Conservation (phyloP, 2,329 filamentous ascomycete species). For the Fusarium incarnatum region DNA sequence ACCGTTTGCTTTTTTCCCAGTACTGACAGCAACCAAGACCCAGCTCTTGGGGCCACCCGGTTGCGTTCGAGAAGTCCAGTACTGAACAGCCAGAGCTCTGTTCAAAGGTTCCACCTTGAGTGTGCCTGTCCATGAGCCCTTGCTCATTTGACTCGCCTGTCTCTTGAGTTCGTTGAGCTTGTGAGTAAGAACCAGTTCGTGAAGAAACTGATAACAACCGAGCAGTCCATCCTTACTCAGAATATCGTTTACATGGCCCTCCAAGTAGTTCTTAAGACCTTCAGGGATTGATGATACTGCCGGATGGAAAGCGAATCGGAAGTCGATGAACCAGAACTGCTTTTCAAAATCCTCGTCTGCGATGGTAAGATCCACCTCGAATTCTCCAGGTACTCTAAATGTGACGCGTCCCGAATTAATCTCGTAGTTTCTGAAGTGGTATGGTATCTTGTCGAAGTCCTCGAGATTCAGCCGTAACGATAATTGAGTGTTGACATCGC, state of each 20-base stretch:
- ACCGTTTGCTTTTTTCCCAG: slow-evolving; percentile 63
- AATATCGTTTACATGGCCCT: slow-evolving; percentile 76
- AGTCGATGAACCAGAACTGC: slow-evolving; percentile 94
- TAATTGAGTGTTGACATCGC: slow-evolving; percentile 85
- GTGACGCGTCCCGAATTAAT: slow-evolving; percentile 90
- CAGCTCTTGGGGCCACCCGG: slow-evolving; percentile 79
- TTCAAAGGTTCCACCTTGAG: slow-evolving; percentile 83
- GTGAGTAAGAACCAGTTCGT: slow-evolving; percentile 88
- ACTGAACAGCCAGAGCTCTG: slow-evolving; percentile 86
- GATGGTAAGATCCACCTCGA: slow-evolving; percentile 92
- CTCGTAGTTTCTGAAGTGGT: slow-evolving; percentile 79
- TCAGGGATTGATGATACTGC: slow-evolving; percentile 71
- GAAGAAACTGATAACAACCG: slow-evolving; percentile 87
- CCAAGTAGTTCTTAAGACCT: slow-evolving; percentile 72
- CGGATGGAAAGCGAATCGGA: slow-evolving; percentile 85
- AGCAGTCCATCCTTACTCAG: slow-evolving; percentile 76
- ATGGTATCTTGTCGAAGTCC: slow-evolving; percentile 80
- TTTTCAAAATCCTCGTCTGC: slow-evolving; percentile 84
- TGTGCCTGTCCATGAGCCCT: slow-evolving; percentile 80
- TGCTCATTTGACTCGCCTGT: slow-evolving; percentile 78
- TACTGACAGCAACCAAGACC: slow-evolving; percentile 87
- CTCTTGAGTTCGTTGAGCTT: slow-evolving; percentile 86
- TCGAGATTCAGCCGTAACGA: slow-evolving; percentile 86
- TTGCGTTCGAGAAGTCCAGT: slow-evolving; percentile 76
- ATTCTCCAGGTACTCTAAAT: slow-evolving; percentile 84